Evolutionary conservation across 2,329 filamentous ascomycete genomes (phyloP), one percentile per base, ranked within the genome.

Genomic region (Paecilomyces sp.): DNA sequence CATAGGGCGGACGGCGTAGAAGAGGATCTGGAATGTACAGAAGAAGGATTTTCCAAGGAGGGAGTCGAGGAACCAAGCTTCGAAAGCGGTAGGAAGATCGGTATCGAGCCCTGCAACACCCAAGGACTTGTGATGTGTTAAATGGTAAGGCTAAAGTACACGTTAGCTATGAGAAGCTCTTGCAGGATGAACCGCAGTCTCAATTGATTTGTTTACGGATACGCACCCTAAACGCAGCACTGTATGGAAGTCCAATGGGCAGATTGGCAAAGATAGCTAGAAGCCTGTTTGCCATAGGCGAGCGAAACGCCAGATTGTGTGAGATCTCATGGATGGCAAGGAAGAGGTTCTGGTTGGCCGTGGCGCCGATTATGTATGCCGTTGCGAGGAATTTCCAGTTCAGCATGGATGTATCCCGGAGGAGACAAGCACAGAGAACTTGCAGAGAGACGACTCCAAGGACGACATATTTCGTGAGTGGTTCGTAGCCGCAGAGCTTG

Each of bases 311-410:
- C 63, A 99, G 82, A 74, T 99, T 99, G 79, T 99, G 94, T 15
- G 91, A 96, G 74, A 99, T 97, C 78, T 99, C 94, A 79, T 99
- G 94, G 71, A 99, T 99, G 61, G 94, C 92, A 51, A 99, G 87
- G 80, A 99, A 99, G 56, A 97, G 85, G 76, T 99, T 99, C 81
- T 99, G 94, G 81, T 97, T 99, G 58, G 93, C 88, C 0, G 94
- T 97, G 31, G 94, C 94, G 60, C 94, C 94, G 63, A 99, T 83
- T 58, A 96, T 79, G 77, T 99, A 99, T 64, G 91, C 92, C 0
- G 92, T 89, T 59, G 88, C 81, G 81, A 95, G 88, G 80, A 95
- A 97, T 64, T 82, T 85, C 84, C 87, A 90, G 61, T 91, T 94
- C 68, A 93, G 83, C 72, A 97, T 86, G 15, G 91, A 78, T 1